Evolutionary conservation across 768 basidiomycete species (phyloP), one percentile per base, ranked within the genome.

Genomic region (Lactarius vividus): DNA sequence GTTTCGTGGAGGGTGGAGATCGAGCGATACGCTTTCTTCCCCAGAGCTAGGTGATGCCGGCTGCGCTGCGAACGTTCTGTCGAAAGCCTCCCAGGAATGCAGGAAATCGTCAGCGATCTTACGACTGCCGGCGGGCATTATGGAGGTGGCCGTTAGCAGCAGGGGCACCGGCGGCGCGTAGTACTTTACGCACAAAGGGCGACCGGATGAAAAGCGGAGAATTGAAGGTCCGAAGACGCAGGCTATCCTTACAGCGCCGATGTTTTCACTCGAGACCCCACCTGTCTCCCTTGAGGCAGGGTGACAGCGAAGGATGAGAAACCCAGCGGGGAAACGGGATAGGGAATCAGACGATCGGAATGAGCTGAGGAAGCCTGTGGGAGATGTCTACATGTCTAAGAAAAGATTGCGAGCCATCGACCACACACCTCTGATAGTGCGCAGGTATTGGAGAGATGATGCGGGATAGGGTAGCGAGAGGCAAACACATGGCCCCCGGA

Each of bases 51-150:
- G 49, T 23, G 70, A 70, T 23, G 60, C 35, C 26, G 69, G 69
- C 23, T 70, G 69, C 31, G 67, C 64, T 46, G 69, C 61, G 54
- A 70, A 70, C 13, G 63, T 70, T 61, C 69, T 62, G 61, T 70
- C 69, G 60, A 70, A 70, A 15, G 69, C 69, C 46, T 69, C 69
- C 69, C 69, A 70, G 58, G 69, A 70, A 64, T 53, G 69, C 42
- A 69, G 54, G 20, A 61, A 70, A 40, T 70, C 69, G 63, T 69
- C 57, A 55, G 60, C 54, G 52, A 61, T 33, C 28, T 65, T 62
- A 57, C 63, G 63, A 33, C 59, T 61, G 31, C 67, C 63, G 44
- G 69, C n/a, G 28, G 65, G 61, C 68, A 68, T 68, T 44, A 61
- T 59, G 66, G 46, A 29, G 60, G 62, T 63, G 66, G 68, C 60